Conservation (phyloP, 2,329 filamentous ascomycete genomes). For the Aspergillus ruber region DNA sequence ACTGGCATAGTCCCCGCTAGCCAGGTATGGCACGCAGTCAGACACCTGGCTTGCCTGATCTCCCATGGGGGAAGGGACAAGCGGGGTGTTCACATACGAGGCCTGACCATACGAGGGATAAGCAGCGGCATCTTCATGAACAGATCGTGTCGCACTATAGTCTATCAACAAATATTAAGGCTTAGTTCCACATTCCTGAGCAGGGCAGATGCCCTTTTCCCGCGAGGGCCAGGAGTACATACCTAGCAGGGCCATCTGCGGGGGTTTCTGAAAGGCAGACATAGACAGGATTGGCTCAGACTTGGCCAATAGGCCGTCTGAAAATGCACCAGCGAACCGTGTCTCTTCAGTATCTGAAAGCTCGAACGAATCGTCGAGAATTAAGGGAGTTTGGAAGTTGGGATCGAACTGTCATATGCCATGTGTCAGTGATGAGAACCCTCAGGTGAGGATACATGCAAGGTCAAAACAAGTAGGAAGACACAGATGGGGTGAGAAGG, state of each 20-base stretch:
- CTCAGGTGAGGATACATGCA: constrained; percentile 10
- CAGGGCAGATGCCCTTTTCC: background rate
- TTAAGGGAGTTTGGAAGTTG: constrained; percentile 42
- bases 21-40: constrained; percentile 35
- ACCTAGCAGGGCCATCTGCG: constrained; percentile 75
- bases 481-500: constrained; percentile 6
- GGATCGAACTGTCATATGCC: constrained; percentile 31
- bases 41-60: constrained; percentile 36
- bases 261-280: constrained; percentile 73
- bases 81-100: constrained; percentile 32
- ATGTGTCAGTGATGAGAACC: constrained; percentile 7
- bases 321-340: constrained; percentile 38
- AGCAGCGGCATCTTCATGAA: constrained; percentile 34
- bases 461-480: constrained; percentile 5
- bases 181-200: background rate
- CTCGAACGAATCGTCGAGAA: constrained; percentile 43
- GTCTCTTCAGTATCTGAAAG: constrained; percentile 42
- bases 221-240: constrained; percentile 38
- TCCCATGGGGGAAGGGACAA: constrained; percentile 36
- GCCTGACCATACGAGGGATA: constrained; percentile 36
- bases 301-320: constrained; percentile 49
- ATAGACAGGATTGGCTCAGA: constrained; percentile 64
- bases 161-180: constrained; percentile 17
- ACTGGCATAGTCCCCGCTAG: constrained; percentile 33
- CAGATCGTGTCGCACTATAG: constrained; percentile 31